phyloP scores from a whole-genome alignment of 2,329 filamentous ascomycete genomes.

The Pestalotiopsis sp. region DNA sequence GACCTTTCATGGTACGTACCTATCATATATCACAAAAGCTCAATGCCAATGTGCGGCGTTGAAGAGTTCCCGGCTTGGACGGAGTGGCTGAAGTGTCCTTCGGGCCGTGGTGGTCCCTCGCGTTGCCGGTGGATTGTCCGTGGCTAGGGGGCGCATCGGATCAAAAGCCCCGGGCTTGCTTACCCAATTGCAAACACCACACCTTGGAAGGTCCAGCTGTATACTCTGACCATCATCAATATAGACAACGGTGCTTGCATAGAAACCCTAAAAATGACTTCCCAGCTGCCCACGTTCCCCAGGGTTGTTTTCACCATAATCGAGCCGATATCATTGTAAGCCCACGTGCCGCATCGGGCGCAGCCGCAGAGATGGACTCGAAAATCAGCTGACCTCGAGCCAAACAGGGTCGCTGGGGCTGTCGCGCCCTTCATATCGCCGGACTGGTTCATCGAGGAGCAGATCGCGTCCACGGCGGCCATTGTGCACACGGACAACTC shows the following conservation, averaged over 20 bases:
- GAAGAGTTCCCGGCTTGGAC: too few species aligned
- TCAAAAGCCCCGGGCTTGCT: too few species aligned
- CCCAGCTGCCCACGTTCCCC: slow-evolving; percentile 65
- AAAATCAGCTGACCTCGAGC: not conserved
- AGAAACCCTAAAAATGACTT: slow-evolving; percentile 49
- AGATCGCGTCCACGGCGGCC: slow-evolving; percentile 49
- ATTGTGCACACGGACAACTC: slow-evolving; percentile 45
- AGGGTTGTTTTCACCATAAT: slow-evolving; percentile 68
- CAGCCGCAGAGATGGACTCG: not conserved
- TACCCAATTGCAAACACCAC: not conserved
- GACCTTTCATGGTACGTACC: too few species aligned
- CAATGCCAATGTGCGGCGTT: too few species aligned
- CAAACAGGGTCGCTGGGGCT: slow-evolving; percentile 62
- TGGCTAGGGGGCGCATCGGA: too few species aligned
- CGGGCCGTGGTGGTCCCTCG: too few species aligned
- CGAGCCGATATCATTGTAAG: slow-evolving; percentile 71
- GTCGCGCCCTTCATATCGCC: slow-evolving; percentile 58
- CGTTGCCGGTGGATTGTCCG: too few species aligned
- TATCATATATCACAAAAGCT: too few species aligned
- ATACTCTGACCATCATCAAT: not conserved
- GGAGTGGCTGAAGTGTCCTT: too few species aligned
- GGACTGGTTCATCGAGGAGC: slow-evolving; percentile 66
- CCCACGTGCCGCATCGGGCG: slow-evolving; percentile 9
- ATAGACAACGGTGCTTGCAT: too few species aligned
- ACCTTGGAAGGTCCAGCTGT: not conserved